Percentiles rank a stretch among this genome's conserved stretches.
phyloP scores from a whole-genome alignment of 192 early-diverging fungal genomes.

The Backusella tarrabulga region DNA sequence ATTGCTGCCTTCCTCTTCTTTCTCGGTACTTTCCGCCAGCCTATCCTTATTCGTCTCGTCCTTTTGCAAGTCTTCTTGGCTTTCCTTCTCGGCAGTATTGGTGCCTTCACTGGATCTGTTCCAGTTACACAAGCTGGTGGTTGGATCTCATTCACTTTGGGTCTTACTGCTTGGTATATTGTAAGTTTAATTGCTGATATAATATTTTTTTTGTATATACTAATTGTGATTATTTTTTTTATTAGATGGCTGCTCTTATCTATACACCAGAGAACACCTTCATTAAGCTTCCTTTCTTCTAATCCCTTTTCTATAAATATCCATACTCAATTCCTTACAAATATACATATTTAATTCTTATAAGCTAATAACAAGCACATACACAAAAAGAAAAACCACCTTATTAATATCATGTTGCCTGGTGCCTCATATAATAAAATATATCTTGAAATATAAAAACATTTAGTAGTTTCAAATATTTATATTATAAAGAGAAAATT shows the following conservation, averaged over 20 bases:
- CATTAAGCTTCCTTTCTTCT: slow-evolving; percentile 21
- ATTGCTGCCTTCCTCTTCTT: slow-evolving; percentile 25
- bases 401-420: neutral
- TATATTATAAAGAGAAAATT: neutral
- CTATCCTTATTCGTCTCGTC: slow-evolving; percentile 12
- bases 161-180: slow-evolving; percentile 27
- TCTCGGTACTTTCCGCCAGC: slow-evolving; percentile 24
- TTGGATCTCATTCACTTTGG: slow-evolving; percentile 30
- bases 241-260: slow-evolving; percentile 12
- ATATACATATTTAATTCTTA: neutral
- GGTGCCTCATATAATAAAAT: slow-evolving; percentile 5
- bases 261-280: slow-evolving; percentile 9
- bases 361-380: neutral
- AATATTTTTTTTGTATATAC: no score
- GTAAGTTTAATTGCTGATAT: no score
- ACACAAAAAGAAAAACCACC: neutral
- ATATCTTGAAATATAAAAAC: neutral
- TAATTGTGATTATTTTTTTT: no score
- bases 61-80: slow-evolving; percentile 26
- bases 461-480: neutral
- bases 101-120: neutral
- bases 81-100: slow-evolving; percentile 19
- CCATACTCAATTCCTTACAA: neutral
- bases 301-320: neutral
- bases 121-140: slow-evolving; percentile 5